Conservation (phyloP, 176 grass and related monocot species). For the Carex pumila region DNA sequence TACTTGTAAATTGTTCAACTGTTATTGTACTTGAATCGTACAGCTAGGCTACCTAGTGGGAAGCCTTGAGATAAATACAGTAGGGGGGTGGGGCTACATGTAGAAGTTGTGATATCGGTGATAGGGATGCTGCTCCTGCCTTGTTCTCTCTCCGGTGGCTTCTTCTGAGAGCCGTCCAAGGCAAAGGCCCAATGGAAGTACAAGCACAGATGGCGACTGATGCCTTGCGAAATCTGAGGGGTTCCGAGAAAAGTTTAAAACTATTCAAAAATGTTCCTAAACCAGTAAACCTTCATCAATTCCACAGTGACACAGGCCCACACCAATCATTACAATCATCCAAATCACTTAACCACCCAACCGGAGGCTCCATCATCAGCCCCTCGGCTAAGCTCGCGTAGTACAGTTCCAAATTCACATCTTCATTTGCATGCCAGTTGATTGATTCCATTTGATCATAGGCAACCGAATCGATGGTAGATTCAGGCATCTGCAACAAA, state of each 20-base stretch:
- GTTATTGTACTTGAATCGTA: slow-evolving; percentile 26
- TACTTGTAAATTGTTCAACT: slow-evolving; percentile 1
- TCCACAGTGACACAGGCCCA: too few relatives aligned
- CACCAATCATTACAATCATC: too few relatives aligned
- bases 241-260: slow-evolving; percentile 20
- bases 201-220: slow-evolving; percentile 72
- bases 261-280: too few relatives aligned
- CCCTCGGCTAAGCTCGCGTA: too few relatives aligned
- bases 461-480: too few relatives aligned
- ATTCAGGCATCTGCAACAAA: too few relatives aligned
- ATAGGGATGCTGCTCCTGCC: slow-evolving; percentile 72
- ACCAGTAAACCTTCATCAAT: too few relatives aligned
- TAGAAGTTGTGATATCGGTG: slow-evolving; percentile 61
- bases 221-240: slow-evolving; percentile 58
- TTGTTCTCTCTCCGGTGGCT: slow-evolving; percentile 84
- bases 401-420: too few relatives aligned
- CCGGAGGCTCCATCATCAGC: too few relatives aligned
- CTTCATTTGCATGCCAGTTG: too few relatives aligned
- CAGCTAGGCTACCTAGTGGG: slow-evolving; percentile 75
- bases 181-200: slow-evolving; percentile 56
- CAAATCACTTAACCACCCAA: too few relatives aligned
- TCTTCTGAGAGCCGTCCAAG: slow-evolving; percentile 81
- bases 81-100: slow-evolving; percentile 94
- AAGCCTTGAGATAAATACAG: slow-evolving; percentile 57
- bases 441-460: too few relatives aligned